Evolutionary conservation across 129 eudicot genomes (phyloP).

Genomic region (Daucus carota): DH1_v3.0 NC_030385.2:46557001-46557500

Average conservation of each 20-base stretch:
- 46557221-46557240: slow-evolving; percentile 45
- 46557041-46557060: slow-evolving; percentile 39
- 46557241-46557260: slow-evolving; percentile 47
- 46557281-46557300: slow-evolving; percentile 57
- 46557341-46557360: slow-evolving; percentile 30
- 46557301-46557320: slow-evolving; percentile 41
- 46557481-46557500: not conserved
- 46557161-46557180: slow-evolving; percentile 67
- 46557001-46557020: slow-evolving; percentile 43
- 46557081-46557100: slow-evolving; percentile 46
- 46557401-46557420: slow-evolving; percentile 22
- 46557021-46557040: slow-evolving; percentile 50
- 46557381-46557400: slow-evolving; percentile 19
- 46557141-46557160: slow-evolving; percentile 28
- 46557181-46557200: slow-evolving; percentile 52
- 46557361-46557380: slow-evolving; percentile 36
- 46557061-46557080: slow-evolving; percentile 44
- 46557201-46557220: slow-evolving; percentile 61
- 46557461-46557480: not conserved
- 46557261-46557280: slow-evolving; percentile 25
- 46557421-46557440: slow-evolving; percentile 13
- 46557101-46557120: slow-evolving; percentile 45
- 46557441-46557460: slow-evolving; percentile 35
- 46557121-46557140: slow-evolving; percentile 34
- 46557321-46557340: slow-evolving; percentile 34